Percentiles rank a stretch among this genome's conserved stretches.
Conservation (phyloP, 2,329 filamentous ascomycete genomes). For the Aspergillus calidoustus region DNA sequence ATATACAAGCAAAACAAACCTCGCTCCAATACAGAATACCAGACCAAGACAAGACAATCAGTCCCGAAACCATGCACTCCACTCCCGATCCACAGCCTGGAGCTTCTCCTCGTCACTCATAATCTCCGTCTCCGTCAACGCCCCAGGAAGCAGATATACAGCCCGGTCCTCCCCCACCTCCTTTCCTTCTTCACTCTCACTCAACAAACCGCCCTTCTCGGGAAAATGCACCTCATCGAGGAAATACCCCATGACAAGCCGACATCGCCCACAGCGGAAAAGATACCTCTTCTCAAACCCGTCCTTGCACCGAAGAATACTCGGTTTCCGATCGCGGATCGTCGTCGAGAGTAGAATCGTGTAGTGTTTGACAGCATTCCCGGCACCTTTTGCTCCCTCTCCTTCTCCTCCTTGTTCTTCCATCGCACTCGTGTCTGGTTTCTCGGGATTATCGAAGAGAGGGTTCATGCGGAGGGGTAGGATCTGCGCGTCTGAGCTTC, state of each 20-base stretch:
- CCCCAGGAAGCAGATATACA: conserved; percentile 65
- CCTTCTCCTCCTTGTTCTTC: conserved; percentile 23
- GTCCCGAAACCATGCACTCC: conserved; percentile 35
- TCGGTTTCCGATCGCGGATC: conserved; percentile 52
- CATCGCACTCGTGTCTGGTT: conserved; percentile 17
- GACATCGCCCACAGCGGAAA: conserved; percentile 65
- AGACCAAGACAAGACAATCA: neutral
- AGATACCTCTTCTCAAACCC: conserved; percentile 70
- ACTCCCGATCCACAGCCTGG: conserved; percentile 39
- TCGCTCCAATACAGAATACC: neutral
- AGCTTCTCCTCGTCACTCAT: conserved; percentile 51
- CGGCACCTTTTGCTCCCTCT: conserved; percentile 12
- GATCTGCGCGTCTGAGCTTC: conserved; percentile 56
- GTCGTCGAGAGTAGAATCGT: conserved; percentile 59
- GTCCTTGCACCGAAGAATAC: conserved; percentile 60
- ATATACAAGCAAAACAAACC: neutral
- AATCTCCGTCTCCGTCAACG: conserved; percentile 61
- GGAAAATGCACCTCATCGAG: conserved; percentile 58
- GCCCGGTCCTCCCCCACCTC: conserved; percentile 43
- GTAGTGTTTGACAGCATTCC: conserved; percentile 37
- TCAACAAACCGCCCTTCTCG: conserved; percentile 9
- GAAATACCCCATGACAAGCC: conserved; percentile 65
- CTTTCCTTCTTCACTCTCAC: conserved; percentile 20
- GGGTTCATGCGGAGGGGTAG: conserved; percentile 53
- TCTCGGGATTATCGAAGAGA: neutral